Conservation (phyloP, 371 early-diverging fungal species). For the Circinella umbellata region DNA sequence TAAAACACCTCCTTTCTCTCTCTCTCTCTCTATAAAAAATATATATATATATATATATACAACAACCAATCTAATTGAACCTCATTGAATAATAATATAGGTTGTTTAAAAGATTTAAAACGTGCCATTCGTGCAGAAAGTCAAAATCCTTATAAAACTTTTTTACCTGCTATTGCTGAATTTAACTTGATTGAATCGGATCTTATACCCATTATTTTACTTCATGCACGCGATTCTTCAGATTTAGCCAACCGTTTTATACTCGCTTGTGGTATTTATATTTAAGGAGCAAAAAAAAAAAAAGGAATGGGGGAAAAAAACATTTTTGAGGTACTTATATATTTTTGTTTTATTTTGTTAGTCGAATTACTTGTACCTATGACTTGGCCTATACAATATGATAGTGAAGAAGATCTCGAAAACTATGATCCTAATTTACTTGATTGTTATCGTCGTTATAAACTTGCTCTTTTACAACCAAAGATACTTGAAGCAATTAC, state of each 20-base stretch:
- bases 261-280: constrained; percentile 59
- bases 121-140: constrained; percentile 74
- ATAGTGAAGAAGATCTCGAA: constrained; percentile 51
- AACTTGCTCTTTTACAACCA: constrained; percentile 65
- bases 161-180: constrained; percentile 72
- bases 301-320: background rate
- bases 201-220: constrained; percentile 78
- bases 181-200: constrained; percentile 76
- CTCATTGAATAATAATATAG: constrained; percentile 6
- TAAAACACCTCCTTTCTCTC: constrained; percentile 23
- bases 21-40: no score
- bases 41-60: no score
- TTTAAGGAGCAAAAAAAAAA: background rate
- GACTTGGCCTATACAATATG: constrained; percentile 64
- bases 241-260: constrained; percentile 56
- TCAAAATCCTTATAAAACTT: constrained; percentile 60
- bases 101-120: constrained; percentile 54
- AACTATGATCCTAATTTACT: constrained; percentile 52
- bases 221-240: constrained; percentile 48
- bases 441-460: constrained; percentile 68
- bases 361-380: constrained; percentile 78
- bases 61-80: no score
- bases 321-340: background rate
- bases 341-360: constrained; percentile 13
- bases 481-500: constrained; percentile 58